Evolutionary conservation across 768 basidiomycete genomes (phyloP).

Genomic region (Baorangia bicolor): DNA sequence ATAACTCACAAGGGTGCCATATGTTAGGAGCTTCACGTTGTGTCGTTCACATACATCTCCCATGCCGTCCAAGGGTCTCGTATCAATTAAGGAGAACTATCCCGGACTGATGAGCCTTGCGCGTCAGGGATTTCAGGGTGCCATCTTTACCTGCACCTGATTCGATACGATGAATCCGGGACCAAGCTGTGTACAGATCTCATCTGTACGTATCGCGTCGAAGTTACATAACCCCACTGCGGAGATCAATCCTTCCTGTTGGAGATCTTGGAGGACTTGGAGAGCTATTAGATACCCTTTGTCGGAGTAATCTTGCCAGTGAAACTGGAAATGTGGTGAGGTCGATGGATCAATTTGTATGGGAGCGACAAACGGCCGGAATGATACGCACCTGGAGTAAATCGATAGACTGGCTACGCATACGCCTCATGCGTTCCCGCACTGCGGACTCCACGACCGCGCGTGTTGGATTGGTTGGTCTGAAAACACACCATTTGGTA

Average conservation of each 20-base stretch:
- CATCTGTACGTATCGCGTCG: constrained; percentile 69
- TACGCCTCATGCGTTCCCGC: constrained; percentile 67
- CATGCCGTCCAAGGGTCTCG: constrained; percentile 75
- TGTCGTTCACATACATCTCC: constrained; percentile 73
- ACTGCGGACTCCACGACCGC: constrained; percentile 60
- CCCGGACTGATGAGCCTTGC: constrained; percentile 8
- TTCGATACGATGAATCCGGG: constrained; percentile 74
- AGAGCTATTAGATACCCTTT: constrained; percentile 48
- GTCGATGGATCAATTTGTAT: background rate
- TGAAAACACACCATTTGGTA: constrained; percentile 88
- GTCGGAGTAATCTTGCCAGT: constrained; percentile 72
- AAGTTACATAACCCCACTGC: constrained; percentile 81
- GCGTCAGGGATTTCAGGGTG: background rate
- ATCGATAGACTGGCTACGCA: constrained; percentile 59
- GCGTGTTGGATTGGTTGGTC: constrained; percentile 48
- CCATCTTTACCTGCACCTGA: constrained; percentile 67
- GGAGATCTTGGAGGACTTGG: constrained; percentile 58
- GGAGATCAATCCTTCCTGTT: constrained; percentile 55
- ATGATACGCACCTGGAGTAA: constrained; percentile 59
- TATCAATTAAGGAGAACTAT: constrained; percentile 82
- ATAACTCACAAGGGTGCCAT: constrained; percentile 69
- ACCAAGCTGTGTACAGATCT: constrained; percentile 75
- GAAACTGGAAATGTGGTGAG: constrained; percentile 48
- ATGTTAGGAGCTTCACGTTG: constrained; percentile 71
- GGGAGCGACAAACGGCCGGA: background rate